Conservation (phyloP, 345 rosid species). For the Turnera subulata region DNA sequence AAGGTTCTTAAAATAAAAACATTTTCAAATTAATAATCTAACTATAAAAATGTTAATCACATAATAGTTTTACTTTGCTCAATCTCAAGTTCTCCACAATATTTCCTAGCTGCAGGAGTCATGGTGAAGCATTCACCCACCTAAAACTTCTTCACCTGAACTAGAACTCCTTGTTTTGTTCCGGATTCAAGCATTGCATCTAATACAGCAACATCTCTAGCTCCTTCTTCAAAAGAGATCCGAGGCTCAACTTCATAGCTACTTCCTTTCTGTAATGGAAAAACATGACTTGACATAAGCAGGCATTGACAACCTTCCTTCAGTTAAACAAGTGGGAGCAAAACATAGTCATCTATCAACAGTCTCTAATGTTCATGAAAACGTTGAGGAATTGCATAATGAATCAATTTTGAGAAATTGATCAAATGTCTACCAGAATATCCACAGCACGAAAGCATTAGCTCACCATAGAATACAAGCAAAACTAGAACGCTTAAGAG, state of each 20-base stretch:
- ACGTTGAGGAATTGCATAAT: too few relatives aligned
- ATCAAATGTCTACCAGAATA: too few relatives aligned
- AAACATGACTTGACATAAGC: neutral
- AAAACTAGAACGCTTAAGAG: too few relatives aligned
- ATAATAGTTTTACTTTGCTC: neutral
- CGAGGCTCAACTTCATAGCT: constrained; percentile 58
- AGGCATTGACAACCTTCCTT: neutral
- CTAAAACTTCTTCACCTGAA: constrained; percentile 40
- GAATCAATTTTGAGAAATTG: too few relatives aligned
- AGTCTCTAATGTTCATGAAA: too few relatives aligned
- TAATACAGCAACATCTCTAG: constrained; percentile 79
- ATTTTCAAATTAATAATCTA: too few relatives aligned
- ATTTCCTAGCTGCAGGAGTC: too few relatives aligned
- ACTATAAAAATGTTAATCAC: neutral
- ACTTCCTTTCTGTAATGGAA: constrained; percentile 43
- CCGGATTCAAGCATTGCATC: constrained; percentile 97
- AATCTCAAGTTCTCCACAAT: neutral
- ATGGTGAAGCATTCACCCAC: too few relatives aligned
- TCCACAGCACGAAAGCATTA: too few relatives aligned
- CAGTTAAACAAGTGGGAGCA: neutral
- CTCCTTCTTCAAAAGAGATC: constrained; percentile 74
- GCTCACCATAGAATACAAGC: too few relatives aligned
- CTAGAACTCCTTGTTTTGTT: constrained; percentile 51
- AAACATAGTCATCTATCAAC: neutral
- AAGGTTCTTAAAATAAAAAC: too few relatives aligned